Evolutionary conservation across 202 grass and related monocot genomes (phyloP), one percentile per base, ranked within the genome.

Genomic region (Zoysia matrella): DNA sequence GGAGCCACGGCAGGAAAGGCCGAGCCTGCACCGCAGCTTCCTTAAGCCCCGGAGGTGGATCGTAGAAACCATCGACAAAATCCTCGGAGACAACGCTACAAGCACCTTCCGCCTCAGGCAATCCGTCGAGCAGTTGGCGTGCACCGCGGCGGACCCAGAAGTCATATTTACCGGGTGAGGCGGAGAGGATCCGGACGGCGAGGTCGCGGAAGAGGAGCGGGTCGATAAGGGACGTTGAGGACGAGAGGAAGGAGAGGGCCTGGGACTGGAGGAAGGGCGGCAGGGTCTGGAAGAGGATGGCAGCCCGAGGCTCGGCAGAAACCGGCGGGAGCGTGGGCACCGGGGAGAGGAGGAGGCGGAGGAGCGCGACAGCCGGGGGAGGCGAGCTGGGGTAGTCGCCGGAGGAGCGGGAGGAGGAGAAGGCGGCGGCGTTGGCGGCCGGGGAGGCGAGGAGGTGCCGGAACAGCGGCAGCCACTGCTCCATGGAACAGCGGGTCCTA

Each of bases 241-340:
- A 73, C 52, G 84, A 76, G 65, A 94, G 82, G 84, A 98, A 98
- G 65, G 92, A 93, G 78, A 98, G 90, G 63, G 84, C 87, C 71
- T 91, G 89, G 13, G 78, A 92, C 77, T 97, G 90, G 82, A 92
- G 54, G 71, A 89, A 67, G 4, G 77, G 30, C 30, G 30, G 30
- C 30, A 36, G 30, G 1, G 30, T 36, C 30, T 36, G 30, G 30
- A 36, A 36, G 30, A 36, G 30, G 30, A 36, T 36, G 30, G 30
- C 30, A 36, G 30, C 30, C 30, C 30, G 30, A 1, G 30, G 30
- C 30, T 36, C 1, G 30, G 30, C 30, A 36, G 30, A 36, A 1
- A 36, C 30, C 30, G 30, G 30, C 30, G 1, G 30, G 30, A 36
- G 30, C 30, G 30, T 36, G 30, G 30, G 30, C 30, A 36, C 30